Percentiles rank a stretch among this genome's conserved stretches.
Conservation (phyloP, 345 rosid genomes). For the Tarenaya hassleriana region DNA sequence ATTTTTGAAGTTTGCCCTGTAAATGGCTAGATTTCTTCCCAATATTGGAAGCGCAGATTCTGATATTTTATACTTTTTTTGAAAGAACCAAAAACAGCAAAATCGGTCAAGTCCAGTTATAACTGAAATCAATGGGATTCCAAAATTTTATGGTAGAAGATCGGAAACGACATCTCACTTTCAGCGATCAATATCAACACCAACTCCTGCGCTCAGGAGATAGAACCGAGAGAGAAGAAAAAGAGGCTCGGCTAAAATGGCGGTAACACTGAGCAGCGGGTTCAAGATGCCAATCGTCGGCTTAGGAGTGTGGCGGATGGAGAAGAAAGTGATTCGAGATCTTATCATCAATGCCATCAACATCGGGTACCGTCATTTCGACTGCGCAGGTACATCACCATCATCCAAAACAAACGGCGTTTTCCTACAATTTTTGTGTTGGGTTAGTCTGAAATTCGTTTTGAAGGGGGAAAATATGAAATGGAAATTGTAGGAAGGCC, state of each 20-base stretch:
- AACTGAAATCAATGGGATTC: no score
- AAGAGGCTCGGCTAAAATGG: conserved; percentile 32
- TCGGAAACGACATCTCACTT: no score
- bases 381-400: conserved; percentile 85
- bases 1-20: no score
- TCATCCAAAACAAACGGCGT: background rate
- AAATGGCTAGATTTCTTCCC: no score
- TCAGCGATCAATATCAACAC: no score
- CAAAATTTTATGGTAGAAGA: no score
- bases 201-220: no score
- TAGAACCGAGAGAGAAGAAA: background rate
- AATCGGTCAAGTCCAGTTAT: no score
- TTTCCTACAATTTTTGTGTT: background rate
- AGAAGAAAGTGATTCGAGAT: conserved; percentile 46
- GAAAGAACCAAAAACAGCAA: no score
- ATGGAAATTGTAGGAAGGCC: no score
- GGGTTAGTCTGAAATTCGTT: background rate
- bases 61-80: no score
- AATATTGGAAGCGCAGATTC: no score
- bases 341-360: conserved; percentile 65
- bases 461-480: conserved; percentile 1
- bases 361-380: conserved; percentile 89
- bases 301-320: conserved; percentile 93
- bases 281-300: conserved; percentile 73
- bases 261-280: conserved; percentile 62